Evolutionary conservation across 768 basidiomycete genomes (phyloP).

Genomic region (Mycena indigotica): DNA sequence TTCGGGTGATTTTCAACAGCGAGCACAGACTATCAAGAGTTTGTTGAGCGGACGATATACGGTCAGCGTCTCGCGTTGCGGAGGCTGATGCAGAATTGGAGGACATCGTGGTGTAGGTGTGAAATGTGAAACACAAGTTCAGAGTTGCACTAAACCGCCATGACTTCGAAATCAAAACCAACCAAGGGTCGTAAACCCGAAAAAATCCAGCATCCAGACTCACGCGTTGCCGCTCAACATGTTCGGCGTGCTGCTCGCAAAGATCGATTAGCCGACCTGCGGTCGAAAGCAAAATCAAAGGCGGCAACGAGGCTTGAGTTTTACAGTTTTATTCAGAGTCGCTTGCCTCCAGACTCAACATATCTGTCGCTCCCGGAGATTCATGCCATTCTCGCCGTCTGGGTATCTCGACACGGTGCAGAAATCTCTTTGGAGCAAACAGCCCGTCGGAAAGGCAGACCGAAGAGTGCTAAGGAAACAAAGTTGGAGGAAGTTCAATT

Average conservation of each 20-base stretch:
- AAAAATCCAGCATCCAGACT: conserved; percentile 81
- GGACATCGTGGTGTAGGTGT: conserved; percentile 28
- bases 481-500: conserved; percentile 73
- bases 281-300: conserved; percentile 59
- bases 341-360: conserved; percentile 45
- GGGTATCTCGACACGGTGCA: conserved; percentile 72
- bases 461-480: conserved; percentile 68
- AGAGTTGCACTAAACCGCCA: conserved; percentile 14
- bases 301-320: conserved; percentile 55
- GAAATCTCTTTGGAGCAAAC: conserved; percentile 64
- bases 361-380: conserved; percentile 64
- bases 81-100: conserved; percentile 20
- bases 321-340: conserved; percentile 76
- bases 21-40: conserved; percentile 65
- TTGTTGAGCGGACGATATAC: conserved; percentile 64
- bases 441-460: conserved; percentile 69
- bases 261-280: conserved; percentile 59
- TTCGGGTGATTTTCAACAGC: background rate
- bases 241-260: conserved; percentile 69
- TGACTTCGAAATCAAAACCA: conserved; percentile 44
- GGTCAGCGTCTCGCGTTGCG: conserved; percentile 57
- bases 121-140: background rate
- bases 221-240: conserved; percentile 80
- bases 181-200: conserved; percentile 55
- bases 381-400: conserved; percentile 66